Base-by-base conservation (phyloP, 164 flowering plant species). In the Echeveria elegans region DNA sequence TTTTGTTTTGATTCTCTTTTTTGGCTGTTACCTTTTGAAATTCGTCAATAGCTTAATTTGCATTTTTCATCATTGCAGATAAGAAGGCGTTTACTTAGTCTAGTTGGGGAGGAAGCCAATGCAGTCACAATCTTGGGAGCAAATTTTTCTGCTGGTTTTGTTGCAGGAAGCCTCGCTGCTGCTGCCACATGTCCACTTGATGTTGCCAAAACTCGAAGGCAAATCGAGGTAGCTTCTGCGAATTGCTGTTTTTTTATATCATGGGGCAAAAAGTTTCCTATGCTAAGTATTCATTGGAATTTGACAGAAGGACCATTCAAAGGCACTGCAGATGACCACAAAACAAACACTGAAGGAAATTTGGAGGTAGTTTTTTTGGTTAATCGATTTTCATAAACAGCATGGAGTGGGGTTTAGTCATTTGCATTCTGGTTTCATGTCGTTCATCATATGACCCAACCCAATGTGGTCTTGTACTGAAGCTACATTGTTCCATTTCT, bases 151-250 rank as follows among this genome's bases (percentile, higher is more conserved):
- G 90, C 99, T 70, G 96, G 91, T 52, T 94, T 91, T 82, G 79
- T 91, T 66, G 96, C 97, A 5, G 99, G 99, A 69, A 88, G 87
- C 71, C 76, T 94, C 74, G 93, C 99, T 76, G 99, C 97, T 72
- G 96, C 84, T 47, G 89, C 86, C 48, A 94, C 99, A 23, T 89
- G 96, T 77, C 97, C 99, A 14, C 76, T 94, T 18, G 99, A 94
- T 83, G 99, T 94, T 79, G 99, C 88, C 12, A 94, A 90, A 82
- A 94, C 97, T n/a, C 79, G 99, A 66, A 85, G 96, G 71, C 99
- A 94, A 75, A 91, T 94, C 70, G 96, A 94, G 98, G 98, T 59
- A 29, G 37, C 37, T 62, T 19, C 40, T 62, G 21, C 11, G 32
- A 21, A 9, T 53, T 2, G 59, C 18, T 21, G 29, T 23, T 53